Percentiles rank a stretch among this genome's conserved stretches.
phyloP scores from a whole-genome alignment of 345 rosid genomes.

The Aurinia saxatilis region DNA sequence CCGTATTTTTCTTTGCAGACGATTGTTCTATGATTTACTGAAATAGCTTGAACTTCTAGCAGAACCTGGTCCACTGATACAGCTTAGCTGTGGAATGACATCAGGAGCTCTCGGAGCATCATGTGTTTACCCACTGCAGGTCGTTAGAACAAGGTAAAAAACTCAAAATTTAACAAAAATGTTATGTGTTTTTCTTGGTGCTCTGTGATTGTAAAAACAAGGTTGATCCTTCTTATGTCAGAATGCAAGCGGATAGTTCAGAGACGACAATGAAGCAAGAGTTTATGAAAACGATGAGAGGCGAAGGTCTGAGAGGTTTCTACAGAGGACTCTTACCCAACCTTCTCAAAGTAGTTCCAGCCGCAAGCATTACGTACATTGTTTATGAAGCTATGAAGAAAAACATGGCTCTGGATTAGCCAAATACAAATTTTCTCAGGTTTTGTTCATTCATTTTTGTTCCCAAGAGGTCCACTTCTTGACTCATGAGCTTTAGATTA shows the following conservation, averaged over 20 bases:
- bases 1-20: not conserved
- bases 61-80: constrained; percentile 92
- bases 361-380: constrained; percentile 52
- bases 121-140: constrained; percentile 96
- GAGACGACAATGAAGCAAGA: constrained; percentile 72
- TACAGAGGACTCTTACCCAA: constrained; percentile 94
- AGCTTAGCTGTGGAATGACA: constrained; percentile 83
- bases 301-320: constrained; percentile 83
- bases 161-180: not conserved
- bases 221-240: constrained; percentile 25
- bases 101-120: constrained; percentile 95
- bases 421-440: constrained; percentile 5
- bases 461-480: constrained; percentile 1
- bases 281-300: constrained; percentile 68
- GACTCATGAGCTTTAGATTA: constrained; percentile 16
- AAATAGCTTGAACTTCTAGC: constrained; percentile 12
- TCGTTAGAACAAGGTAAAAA: constrained; percentile 83
- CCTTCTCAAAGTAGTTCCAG: constrained; percentile 71
- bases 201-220: not conserved
- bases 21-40: constrained; percentile 1
- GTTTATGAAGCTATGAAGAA: constrained; percentile 94
- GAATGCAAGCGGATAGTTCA: constrained; percentile 88
- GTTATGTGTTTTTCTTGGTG: not conserved
- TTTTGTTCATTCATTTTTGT: constrained; percentile 13
- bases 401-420: constrained; percentile 61